These are phyloP conservation scores for Metschnikowia shivogae DNA, from an alignment of 805 yeast species.

Conservation along the genomic window DNA sequence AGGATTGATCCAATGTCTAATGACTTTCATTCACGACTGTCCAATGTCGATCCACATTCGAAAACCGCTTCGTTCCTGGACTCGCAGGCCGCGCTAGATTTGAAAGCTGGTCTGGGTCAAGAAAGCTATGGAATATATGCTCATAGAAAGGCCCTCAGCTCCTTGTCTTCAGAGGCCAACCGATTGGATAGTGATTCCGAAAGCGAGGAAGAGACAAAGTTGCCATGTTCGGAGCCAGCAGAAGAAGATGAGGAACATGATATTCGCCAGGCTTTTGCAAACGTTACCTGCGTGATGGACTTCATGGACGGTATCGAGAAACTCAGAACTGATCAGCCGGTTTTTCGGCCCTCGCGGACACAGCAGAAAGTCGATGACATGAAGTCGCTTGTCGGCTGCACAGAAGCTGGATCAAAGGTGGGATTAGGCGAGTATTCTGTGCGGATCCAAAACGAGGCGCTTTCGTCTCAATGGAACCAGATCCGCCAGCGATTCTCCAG, in stretches of 20 bases:
- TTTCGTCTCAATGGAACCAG: conserved; percentile 33
- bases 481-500: conserved; percentile 32
- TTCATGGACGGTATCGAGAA: conserved; percentile 8
- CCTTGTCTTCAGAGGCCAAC: background rate
- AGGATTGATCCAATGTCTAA: background rate
- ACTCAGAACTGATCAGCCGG: background rate
- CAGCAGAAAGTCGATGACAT: conserved; percentile 36
- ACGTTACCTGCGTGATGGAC: conserved; percentile 8
- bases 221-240: background rate
- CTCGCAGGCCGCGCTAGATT: background rate
- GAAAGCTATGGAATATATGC: background rate
- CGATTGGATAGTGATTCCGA: background rate
- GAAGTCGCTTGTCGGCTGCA: conserved; percentile 21
- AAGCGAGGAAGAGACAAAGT: background rate
- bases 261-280: background rate
- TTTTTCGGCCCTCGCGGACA: conserved; percentile 22
- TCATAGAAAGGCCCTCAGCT: background rate
- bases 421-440: conserved; percentile 17
- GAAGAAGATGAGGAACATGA: background rate
- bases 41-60: background rate
- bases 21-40: too few relatives aligned
- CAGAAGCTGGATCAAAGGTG: background rate
- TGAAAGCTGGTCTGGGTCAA: background rate
- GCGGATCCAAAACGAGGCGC: conserved; percentile 35
- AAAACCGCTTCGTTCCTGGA: background rate